Percentiles rank a stretch among this genome's conserved stretches.
These are phyloP conservation scores for Prunella vulgaris DNA, from an alignment of 257 asterid species.

Conservation along the genomic window DNA sequence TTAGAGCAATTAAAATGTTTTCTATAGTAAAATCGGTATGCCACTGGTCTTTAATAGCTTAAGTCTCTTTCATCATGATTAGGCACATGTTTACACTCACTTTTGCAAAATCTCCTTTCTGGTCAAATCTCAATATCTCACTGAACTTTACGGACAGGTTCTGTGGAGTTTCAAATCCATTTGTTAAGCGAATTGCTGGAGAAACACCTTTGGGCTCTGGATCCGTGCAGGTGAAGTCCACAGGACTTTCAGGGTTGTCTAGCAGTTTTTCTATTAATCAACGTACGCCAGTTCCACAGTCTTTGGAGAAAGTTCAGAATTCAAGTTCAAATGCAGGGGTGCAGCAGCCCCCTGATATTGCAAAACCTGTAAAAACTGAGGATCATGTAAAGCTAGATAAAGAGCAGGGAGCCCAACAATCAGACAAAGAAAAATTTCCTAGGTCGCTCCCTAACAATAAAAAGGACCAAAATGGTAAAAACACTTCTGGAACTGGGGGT, in stretches of 20 bases:
- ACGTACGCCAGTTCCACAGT: conserved; percentile 29
- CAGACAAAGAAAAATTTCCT: conserved; percentile 47
- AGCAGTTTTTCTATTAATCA: conserved; percentile 31
- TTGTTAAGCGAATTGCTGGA: conserved; percentile 52
- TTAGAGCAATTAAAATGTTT: neutral
- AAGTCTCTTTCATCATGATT: conserved; percentile 3
- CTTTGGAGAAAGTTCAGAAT: conserved; percentile 41
- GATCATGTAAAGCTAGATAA: conserved; percentile 29
- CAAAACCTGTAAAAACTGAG: conserved; percentile 44
- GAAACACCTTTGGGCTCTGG: conserved; percentile 34
- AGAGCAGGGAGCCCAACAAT: conserved; percentile 36
- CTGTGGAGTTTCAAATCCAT: conserved; percentile 77
- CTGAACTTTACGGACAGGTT: conserved; percentile 41
- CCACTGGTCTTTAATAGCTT: conserved; percentile 1
- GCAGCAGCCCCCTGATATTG: conserved; percentile 30
- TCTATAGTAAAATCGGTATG: neutral
- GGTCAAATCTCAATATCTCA: neutral
- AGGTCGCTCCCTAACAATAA: conserved; percentile 43
- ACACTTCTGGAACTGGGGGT: conserved; percentile 57
- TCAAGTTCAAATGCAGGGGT: conserved; percentile 33
- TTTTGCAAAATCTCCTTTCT: neutral
- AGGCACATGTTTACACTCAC: neutral
- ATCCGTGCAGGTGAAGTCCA: conserved; percentile 39
- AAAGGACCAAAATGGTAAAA: conserved; percentile 50
- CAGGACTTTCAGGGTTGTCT: conserved; percentile 40